Base-by-base conservation (phyloP, 768 basidiomycete species). In the Boletus tylopilopsis region DNA sequence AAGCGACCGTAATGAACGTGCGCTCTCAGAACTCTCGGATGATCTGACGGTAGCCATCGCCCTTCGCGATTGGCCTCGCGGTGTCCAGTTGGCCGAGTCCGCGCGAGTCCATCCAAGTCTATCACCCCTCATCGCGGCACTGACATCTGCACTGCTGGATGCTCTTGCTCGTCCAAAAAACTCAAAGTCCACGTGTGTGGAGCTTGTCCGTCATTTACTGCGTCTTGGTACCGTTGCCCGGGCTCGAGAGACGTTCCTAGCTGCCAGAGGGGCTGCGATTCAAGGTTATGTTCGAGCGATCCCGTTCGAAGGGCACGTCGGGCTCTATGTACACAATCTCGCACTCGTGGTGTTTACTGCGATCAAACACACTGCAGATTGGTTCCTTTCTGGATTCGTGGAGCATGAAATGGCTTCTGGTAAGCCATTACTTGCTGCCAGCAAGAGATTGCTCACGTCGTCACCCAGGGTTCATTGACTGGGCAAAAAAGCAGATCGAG, bases 291-390 rank as follows among this genome's bases (percentile, higher is more conserved):
- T 92, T n/a, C 77, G 94, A 40, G 87, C 83, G 59, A 96, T 99
- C 60, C 77, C 79, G 41, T 94, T 94, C 56, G 92, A 95, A 57
- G 94, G 95, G 3, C 83, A 94, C 60, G 82, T 94, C 29, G 80
- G 78, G 3, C 76, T 85, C 42, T 98, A 95, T 60, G 78, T 98
- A 41, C 85, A 82, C 29, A 91, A 97, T 61, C 74, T 98, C 29
- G 82, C 92, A 3, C 76, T 94, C 35, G 90, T 98, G 0, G 82
- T 86, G 50, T 98, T 98, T 60, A 96, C 94, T 1, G 85, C 90
- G 1, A 88, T 99, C 65, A 94, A 96, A 65, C 92, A 98, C 63
- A 96, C 94, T 1, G 91, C 91, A 13, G 95, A 99, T 69, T 99
- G 96, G 96, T 99, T 91, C 68, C 74, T 97, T 57, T 85, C 87